Evolutionary conservation across 2,329 filamentous ascomycete genomes (phyloP).

Genomic region (Tolypocladium pustulatum): DNA sequence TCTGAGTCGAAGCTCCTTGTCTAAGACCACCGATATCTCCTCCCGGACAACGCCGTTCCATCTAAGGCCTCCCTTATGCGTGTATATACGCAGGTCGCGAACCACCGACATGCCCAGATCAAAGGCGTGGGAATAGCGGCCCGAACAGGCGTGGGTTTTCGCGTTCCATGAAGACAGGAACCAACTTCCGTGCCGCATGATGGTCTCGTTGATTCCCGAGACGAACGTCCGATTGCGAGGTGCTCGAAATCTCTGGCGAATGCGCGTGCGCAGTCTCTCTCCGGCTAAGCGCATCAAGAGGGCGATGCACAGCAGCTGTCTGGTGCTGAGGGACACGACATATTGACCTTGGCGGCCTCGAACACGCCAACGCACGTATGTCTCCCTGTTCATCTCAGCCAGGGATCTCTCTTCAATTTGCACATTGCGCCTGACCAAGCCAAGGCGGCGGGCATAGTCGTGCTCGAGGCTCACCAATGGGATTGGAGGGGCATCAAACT

Average conservation of each 20-base stretch:
- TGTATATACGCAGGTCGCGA: not conserved
- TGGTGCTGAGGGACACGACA: not conserved
- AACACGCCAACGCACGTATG: not conserved
- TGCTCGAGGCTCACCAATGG: not conserved
- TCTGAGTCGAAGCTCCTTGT: not conserved
- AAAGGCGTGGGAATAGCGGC: not conserved
- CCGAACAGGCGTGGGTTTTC: too few species aligned
- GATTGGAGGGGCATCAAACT: not conserved
- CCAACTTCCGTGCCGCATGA: not conserved
- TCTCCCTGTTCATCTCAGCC: not conserved
- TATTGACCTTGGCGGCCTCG: not conserved
- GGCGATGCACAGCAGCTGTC: not conserved
- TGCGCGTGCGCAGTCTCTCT: not conserved
- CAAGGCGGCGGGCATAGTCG: not conserved
- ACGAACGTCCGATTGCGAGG: not conserved
- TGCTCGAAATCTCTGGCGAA: not conserved
- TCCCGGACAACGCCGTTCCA: not conserved
- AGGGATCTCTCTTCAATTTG: not conserved
- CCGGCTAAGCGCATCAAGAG: not conserved
- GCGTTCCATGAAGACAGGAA: not conserved
- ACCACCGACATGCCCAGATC: not conserved
- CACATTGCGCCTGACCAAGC: not conserved
- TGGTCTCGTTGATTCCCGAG: not conserved
- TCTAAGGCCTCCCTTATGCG: not conserved
- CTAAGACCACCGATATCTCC: not conserved